phyloP scores from a whole-genome alignment of 306 rosid species.

The Cicer yamashitae region DNA sequence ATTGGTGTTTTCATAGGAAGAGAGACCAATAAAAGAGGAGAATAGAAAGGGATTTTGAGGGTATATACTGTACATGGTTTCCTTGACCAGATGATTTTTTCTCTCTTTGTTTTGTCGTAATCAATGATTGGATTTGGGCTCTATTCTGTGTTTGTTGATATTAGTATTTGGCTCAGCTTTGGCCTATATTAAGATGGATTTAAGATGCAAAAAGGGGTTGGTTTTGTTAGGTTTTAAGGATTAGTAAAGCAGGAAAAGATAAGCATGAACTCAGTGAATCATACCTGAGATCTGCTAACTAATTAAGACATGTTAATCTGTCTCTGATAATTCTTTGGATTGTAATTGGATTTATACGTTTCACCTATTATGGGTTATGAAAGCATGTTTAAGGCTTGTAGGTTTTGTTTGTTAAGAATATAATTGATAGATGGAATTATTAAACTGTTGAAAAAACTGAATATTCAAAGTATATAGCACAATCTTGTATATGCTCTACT shows the following conservation, averaged over 20 bases:
- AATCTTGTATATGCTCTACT: background rate
- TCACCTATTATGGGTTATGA: background rate
- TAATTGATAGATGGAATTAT: background rate
- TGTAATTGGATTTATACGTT: slow-evolving; percentile 21
- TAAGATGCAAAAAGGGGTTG: slow-evolving; percentile 9
- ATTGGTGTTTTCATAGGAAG: background rate
- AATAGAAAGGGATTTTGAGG: background rate
- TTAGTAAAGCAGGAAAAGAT: background rate
- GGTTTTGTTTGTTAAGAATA: background rate
- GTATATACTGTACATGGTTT: background rate
- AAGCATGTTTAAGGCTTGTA: background rate
- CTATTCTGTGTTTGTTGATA: slow-evolving; percentile 21
- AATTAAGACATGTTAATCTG: background rate
- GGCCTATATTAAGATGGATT: background rate
- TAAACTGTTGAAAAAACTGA: background rate
- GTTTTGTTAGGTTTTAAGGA: slow-evolving; percentile 12
- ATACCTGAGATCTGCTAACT: background rate
- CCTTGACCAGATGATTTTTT: background rate
- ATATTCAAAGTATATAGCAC: background rate
- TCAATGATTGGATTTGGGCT: background rate
- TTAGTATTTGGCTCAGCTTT: background rate
- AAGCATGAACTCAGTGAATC: background rate
- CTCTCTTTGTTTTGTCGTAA: slow-evolving; percentile 4
- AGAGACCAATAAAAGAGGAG: background rate
- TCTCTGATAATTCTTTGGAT: background rate